Conservation (phyloP, 495 filamentous ascomycete genomes). For the Podospora pseudopauciseta region DNA sequence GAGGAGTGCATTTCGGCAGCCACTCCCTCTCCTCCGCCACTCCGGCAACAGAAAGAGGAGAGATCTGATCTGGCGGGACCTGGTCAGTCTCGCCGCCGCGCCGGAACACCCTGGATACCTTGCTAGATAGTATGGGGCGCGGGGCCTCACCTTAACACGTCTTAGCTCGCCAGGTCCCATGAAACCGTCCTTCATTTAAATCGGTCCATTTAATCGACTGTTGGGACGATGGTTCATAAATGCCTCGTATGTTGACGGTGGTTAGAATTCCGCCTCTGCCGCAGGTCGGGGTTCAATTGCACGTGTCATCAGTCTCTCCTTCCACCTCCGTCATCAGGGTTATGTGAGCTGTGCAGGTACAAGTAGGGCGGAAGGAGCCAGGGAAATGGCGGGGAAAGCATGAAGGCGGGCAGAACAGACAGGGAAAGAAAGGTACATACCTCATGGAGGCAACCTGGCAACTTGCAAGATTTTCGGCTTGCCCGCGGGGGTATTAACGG, state of each 20-base stretch:
- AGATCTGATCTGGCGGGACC: background rate
- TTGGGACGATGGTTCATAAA: background rate
- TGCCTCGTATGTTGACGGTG: background rate
- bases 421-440: no score
- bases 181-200: background rate
- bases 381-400: no score
- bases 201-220: background rate
- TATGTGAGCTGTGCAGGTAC: background rate
- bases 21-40: background rate
- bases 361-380: no score
- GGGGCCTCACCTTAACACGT: background rate
- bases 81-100: background rate
- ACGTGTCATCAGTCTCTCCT: background rate
- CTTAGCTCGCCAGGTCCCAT: background rate
- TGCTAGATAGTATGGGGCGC: background rate
- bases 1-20: constrained; percentile 1
- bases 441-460: background rate
- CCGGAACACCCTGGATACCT: background rate
- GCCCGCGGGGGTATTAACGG: background rate
- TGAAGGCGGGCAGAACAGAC: no score
- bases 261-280: background rate
- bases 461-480: background rate
- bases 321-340: no score
- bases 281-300: background rate
- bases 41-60: background rate